phyloP scores from a whole-genome alignment of 495 filamentous ascomycete genomes.

The Penicillium odoratum region DNA sequence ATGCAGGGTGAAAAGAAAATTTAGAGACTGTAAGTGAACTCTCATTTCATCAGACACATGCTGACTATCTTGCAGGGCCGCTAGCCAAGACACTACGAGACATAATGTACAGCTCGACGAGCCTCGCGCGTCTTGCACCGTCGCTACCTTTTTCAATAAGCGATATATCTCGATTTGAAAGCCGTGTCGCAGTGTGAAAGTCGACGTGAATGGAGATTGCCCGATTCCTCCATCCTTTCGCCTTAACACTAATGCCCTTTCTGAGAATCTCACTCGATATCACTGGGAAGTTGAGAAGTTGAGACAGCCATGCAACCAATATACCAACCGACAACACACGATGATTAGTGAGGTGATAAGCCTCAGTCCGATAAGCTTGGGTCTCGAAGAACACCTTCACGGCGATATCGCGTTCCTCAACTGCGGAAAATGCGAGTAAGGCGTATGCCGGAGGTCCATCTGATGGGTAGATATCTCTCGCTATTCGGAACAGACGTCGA shows the following conservation, averaged over 20 bases:
- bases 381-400: background rate
- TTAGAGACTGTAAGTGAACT: background rate
- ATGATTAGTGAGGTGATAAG: background rate
- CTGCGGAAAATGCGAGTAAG: background rate
- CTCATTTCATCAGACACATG: background rate
- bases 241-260: too few species aligned
- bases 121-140: constrained; percentile 3
- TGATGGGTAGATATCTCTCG: background rate
- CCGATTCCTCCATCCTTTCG: too few species aligned
- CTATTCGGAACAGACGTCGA: background rate
- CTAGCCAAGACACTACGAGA: constrained; percentile 2
- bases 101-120: background rate
- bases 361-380: background rate
- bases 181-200: too few species aligned
- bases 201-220: too few species aligned
- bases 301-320: background rate
- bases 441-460: background rate
- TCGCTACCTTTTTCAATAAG: background rate
- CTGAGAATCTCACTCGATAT: background rate
- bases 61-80: constrained; percentile 5
- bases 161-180: background rate
- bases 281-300: background rate
- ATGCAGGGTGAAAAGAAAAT: background rate
- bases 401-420: background rate
- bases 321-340: background rate